These are phyloP conservation scores for Claviceps fusiformis DNA, from an alignment of 2,329 filamentous ascomycete genomes.

Conservation along the genomic window DNA sequence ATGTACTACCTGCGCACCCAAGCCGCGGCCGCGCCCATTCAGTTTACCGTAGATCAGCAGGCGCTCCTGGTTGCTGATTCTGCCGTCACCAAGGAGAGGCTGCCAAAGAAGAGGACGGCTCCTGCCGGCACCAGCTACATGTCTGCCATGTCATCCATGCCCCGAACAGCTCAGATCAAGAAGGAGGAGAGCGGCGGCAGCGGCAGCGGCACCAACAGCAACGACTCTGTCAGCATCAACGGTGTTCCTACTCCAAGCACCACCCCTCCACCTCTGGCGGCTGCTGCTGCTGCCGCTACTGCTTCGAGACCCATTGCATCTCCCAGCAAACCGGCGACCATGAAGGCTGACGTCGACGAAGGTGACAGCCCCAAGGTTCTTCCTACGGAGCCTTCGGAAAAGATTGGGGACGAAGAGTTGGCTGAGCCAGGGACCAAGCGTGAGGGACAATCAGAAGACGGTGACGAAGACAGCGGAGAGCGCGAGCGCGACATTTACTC, in stretches of 20 bases:
- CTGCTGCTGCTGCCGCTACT: conserved; percentile 11
- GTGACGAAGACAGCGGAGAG: conserved; percentile 54
- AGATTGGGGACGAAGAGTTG: conserved; percentile 51
- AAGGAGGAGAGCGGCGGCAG: conserved; percentile 30
- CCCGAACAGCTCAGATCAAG: conserved; percentile 52
- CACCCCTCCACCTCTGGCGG: conserved; percentile 40
- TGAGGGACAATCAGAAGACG: conserved; percentile 55
- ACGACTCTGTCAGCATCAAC: conserved; percentile 29
- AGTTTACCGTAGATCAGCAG: conserved; percentile 98
- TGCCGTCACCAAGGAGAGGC: conserved; percentile 52
- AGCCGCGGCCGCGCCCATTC: conserved; percentile 90
- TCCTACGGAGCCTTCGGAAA: conserved; percentile 54
- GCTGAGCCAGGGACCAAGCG: conserved; percentile 40
- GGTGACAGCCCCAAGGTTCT: conserved; percentile 69
- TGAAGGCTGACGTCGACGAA: conserved; percentile 66
- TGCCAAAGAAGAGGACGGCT: conserved; percentile 56
- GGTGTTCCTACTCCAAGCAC: conserved; percentile 56
- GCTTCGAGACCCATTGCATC: conserved; percentile 34
- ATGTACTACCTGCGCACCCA: conserved; percentile 99
- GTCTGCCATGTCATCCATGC: conserved; percentile 46
- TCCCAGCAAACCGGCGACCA: conserved; percentile 49
- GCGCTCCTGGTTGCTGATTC: conserved; percentile 78
- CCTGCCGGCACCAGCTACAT: conserved; percentile 40
- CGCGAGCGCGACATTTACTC: conserved; percentile 91
- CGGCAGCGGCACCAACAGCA: conserved; percentile 2